These are phyloP conservation scores for Corchorus olitorius DNA, from an alignment of 345 rosid species.

Conservation along the genomic window DNA sequence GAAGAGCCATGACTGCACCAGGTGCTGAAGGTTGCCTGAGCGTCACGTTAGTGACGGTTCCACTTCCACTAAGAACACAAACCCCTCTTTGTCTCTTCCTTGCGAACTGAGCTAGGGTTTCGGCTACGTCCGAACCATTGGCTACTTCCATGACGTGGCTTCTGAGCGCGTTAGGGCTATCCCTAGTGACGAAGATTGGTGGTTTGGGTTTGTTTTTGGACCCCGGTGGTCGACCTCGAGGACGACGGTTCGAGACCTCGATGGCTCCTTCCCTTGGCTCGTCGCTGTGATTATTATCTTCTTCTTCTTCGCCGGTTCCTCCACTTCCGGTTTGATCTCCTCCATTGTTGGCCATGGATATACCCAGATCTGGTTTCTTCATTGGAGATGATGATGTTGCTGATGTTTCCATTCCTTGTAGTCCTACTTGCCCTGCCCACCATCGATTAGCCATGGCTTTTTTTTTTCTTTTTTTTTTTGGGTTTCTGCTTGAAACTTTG, in stretches of 20 bases:
- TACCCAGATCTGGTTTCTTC: conserved; percentile 76
- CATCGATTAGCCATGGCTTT: conserved; percentile 31
- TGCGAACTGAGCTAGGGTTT: conserved; percentile 59
- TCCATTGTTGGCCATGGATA: conserved; percentile 54
- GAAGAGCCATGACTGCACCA: conserved; percentile 49
- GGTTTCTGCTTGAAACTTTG: not conserved
- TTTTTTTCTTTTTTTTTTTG: not conserved
- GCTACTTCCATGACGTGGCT: conserved; percentile 72
- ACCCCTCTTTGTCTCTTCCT: conserved; percentile 60
- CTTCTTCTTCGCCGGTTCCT: conserved; percentile 42
- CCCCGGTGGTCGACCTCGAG: conserved; percentile 64
- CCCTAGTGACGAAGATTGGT: conserved; percentile 72
- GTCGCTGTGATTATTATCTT: conserved; percentile 52
- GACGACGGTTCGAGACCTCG: conserved; percentile 58
- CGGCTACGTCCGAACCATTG: conserved; percentile 59
- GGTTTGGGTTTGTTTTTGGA: conserved; percentile 66
- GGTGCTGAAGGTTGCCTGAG: conserved; percentile 55
- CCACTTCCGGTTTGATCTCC: conserved; percentile 39
- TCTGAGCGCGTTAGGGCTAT: conserved; percentile 67
- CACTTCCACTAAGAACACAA: conserved; percentile 62
- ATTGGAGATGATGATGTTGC: conserved; percentile 58
- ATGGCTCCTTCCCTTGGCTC: conserved; percentile 71
- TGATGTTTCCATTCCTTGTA: conserved; percentile 54
- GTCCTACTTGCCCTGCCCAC: conserved; percentile 69
- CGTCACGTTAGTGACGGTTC: conserved; percentile 65